Conservation (phyloP, 2,329 filamentous ascomycete species). For the Torrubiella hemipterigena region DNA sequence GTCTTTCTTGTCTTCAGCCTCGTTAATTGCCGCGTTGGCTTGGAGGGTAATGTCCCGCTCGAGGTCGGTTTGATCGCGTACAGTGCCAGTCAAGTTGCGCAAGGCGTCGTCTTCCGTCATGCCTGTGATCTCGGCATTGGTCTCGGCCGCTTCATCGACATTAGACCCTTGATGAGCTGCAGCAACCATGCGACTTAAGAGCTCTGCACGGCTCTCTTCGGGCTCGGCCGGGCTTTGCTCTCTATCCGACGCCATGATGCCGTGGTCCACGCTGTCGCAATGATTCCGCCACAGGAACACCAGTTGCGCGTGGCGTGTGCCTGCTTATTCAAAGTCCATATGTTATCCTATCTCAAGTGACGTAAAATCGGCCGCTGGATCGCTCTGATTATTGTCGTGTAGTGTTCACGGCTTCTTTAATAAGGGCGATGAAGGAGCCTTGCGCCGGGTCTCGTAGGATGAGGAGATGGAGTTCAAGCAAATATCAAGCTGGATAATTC, state of each 20-base stretch:
- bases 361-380: too few relatives aligned
- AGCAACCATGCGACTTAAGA: slow-evolving; percentile 12
- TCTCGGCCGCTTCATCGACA: slow-evolving; percentile 8
- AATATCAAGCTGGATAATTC: too few relatives aligned
- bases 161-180: slow-evolving; percentile 13
- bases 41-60: slow-evolving; percentile 71
- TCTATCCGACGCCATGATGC: neutral
- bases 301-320: too few relatives aligned
- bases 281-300: too few relatives aligned
- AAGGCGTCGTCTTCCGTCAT: slow-evolving; percentile 50
- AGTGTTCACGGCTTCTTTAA: too few relatives aligned
- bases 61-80: slow-evolving; percentile 79
- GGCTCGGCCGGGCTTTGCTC: neutral
- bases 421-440: too few relatives aligned
- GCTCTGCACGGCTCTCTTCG: neutral
- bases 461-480: too few relatives aligned
- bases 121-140: slow-evolving; percentile 10
- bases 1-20: slow-evolving; percentile 52
- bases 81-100: slow-evolving; percentile 50
- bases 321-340: too few relatives aligned
- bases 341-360: too few relatives aligned
- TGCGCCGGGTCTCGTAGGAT: too few relatives aligned
- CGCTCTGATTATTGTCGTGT: too few relatives aligned
- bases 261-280: too few relatives aligned
- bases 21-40: slow-evolving; percentile 45